Base-by-base conservation (phyloP, 202 grass and related monocot genomes). In the Zoysia matrella region DNA sequence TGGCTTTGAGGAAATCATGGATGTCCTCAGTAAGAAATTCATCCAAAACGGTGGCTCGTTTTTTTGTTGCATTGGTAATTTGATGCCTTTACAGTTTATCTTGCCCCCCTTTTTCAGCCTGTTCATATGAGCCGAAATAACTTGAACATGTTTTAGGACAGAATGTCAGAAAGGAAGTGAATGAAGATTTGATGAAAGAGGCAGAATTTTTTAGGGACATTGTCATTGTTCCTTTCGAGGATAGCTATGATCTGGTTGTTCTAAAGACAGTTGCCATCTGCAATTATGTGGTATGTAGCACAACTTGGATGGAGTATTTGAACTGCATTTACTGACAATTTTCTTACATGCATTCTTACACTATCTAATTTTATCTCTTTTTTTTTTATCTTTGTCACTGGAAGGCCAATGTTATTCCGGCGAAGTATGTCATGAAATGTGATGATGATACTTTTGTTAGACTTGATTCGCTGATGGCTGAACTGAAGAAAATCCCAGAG, bases 11-110 rank as follows among this genome's bases (percentile, higher is more conserved):
- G 75, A 93, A 83, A 88, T 98, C 95, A 51, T 98, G 95, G 95
- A 98, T 98, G 85, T 93, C 96, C 85, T 78, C 91, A 74, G 83
- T 92, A 22, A 81, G 91, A 82, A 92, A 88, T 85, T 99, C 93
- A 71, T 86, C 91, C 4, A 94, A 70, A 60, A 73, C 79, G 3
- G 83, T 98, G 54, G 87, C 91, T 58, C 91, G 96, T 11, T 98
- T 98, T 87, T 98, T 98, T 79, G 96, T 98, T 78, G 96, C 96
- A 58, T 49, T 98, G 96, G 96, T 94, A 98, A 91, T 73, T 78
- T 57, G 39, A 52, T 18, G 67, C 46, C 60, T 73, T 0, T 11
- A 49, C 52, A 67, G 11, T 60, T 77, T 46, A 9, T 88, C 18
- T 54, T 49, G 3, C 9, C 11, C 36, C 7, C 22, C 64, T 68